Conservation (phyloP, 164 flowering plant species). For the Macadamia tetraphylla region DNA sequence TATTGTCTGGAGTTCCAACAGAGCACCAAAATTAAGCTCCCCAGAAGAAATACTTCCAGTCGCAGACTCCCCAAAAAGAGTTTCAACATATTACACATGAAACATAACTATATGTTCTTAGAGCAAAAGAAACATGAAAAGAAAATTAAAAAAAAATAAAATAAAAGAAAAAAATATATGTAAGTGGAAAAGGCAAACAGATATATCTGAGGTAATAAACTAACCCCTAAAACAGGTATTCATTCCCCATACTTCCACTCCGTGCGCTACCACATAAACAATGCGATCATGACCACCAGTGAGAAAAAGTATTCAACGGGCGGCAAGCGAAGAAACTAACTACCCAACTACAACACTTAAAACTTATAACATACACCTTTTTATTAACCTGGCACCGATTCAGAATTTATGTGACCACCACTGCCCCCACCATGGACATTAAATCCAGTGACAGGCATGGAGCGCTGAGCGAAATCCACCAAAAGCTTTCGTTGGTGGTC, state of each 20-base stretch:
- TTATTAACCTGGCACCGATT: constrained; percentile 20
- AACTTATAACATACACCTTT: background rate
- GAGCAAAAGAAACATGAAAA: background rate
- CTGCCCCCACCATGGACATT: constrained; percentile 18
- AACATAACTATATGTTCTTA: constrained; percentile 10
- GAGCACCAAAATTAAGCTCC: constrained; percentile 36
- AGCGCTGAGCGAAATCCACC: constrained; percentile 40
- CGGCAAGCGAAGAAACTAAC: background rate
- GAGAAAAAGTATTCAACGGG: background rate
- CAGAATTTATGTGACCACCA: constrained; percentile 21
- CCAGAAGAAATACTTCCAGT: constrained; percentile 23
- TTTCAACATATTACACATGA: constrained; percentile 18
- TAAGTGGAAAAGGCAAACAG: background rate
- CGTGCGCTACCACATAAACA: background rate
- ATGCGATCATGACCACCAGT: background rate
- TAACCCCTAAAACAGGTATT: background rate
- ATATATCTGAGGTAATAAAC: no score
- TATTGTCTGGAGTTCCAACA: constrained; percentile 14
- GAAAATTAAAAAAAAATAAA: background rate
- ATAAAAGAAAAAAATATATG: background rate
- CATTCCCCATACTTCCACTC: constrained; percentile 1
- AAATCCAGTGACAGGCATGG: constrained; percentile 32
- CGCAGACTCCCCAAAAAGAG: constrained; percentile 13
- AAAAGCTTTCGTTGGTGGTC: constrained; percentile 41
- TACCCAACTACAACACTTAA: background rate